Evolutionary conservation across 2,329 filamentous ascomycete species (phyloP).

Genomic region (Lasiodiplodia citricola): DNA sequence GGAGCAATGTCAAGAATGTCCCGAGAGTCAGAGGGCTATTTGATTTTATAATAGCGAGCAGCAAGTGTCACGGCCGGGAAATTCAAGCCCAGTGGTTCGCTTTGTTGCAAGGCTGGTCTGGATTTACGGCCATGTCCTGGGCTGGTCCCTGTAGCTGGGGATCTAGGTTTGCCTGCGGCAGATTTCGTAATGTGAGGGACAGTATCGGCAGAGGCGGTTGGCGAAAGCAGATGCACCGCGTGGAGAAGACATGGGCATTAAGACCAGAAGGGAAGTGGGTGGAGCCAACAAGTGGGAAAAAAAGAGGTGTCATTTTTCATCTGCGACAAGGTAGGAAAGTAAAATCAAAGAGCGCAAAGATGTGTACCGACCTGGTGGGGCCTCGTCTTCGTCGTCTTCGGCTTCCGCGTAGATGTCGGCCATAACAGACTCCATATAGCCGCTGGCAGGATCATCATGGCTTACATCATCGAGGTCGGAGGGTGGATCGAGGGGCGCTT

Average conservation of each 20-base stretch:
- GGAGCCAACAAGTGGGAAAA: not conserved
- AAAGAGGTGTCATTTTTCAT: not conserved
- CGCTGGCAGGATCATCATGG: constrained; percentile 2
- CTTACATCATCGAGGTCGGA: constrained; percentile 25
- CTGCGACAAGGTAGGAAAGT: not conserved
- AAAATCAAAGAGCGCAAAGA: not conserved
- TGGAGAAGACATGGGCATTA: not conserved
- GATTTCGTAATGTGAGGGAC: not conserved
- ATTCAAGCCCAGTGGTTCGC: too few species aligned
- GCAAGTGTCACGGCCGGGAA: not conserved
- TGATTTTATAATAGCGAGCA: not conserved
- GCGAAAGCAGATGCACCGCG: not conserved
- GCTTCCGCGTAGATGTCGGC: constrained; percentile 37
- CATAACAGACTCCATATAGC: constrained; percentile 22
- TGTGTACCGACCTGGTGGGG: constrained; percentile 16
- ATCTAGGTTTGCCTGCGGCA: not conserved
- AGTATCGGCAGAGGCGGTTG: not conserved
- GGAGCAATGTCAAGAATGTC: not conserved
- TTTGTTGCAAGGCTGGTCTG: not conserved
- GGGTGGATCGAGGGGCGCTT: constrained; percentile 27
- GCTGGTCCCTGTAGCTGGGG: too few species aligned
- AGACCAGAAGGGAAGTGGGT: not conserved
- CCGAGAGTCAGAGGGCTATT: not conserved
- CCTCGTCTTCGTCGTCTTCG: constrained; percentile 35
- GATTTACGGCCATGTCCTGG: not conserved